Evolutionary conservation across 1,284 basidiomycete species (phyloP).

Genomic region (Rhodotorula sp.): DNA sequence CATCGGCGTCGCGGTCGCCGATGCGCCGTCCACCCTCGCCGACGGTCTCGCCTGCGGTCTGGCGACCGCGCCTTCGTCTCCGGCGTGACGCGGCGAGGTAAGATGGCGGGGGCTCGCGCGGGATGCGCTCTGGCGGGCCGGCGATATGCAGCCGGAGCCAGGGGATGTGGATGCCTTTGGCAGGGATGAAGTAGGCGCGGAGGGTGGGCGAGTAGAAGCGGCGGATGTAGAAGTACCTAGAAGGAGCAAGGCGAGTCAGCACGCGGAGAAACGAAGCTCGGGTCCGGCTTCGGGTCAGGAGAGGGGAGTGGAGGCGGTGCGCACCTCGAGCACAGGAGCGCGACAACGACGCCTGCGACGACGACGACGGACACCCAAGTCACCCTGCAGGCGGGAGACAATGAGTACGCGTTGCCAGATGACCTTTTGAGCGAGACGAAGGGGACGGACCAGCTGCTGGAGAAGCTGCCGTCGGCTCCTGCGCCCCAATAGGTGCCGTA

Average conservation of each 20-base stretch:
- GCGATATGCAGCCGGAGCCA: conserved; percentile 23
- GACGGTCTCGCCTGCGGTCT: conserved; percentile 33
- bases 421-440: neutral
- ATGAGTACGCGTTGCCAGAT: too few relatives aligned
- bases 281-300: neutral
- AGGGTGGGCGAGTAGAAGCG: conserved; percentile 22
- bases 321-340: conserved; percentile 18
- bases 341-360: conserved; percentile 21
- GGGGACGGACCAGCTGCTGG: conserved; percentile 3
- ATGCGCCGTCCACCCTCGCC: conserved; percentile 29
- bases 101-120: neutral
- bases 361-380: conserved; percentile 30
- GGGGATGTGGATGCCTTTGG: conserved; percentile 22
- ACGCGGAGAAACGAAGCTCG: too few relatives aligned
- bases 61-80: conserved; percentile 20
- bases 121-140: conserved; percentile 16
- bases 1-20: conserved; percentile 31
- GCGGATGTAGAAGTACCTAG: conserved; percentile 37
- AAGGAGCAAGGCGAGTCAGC: neutral
- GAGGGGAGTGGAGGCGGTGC: neutral
- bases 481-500: neutral
- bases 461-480: neutral
- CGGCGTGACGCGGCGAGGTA: conserved; percentile 3
- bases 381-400: neutral
- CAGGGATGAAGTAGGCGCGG: conserved; percentile 34